Evolutionary conservation across 176 grass and related monocot genomes (phyloP).

Genomic region (Aegilops umbellulata): DNA sequence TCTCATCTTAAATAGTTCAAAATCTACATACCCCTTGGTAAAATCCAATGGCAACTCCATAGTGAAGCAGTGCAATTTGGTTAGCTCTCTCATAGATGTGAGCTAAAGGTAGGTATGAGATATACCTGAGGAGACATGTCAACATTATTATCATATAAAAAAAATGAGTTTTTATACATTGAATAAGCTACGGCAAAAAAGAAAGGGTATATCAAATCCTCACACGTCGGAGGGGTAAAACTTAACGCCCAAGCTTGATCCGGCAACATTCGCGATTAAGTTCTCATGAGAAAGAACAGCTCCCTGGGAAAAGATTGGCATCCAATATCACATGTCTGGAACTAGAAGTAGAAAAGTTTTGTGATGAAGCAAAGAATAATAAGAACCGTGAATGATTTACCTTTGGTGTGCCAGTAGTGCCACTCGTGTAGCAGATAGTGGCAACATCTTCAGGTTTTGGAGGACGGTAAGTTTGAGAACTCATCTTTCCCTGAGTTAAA

Average conservation of each 20-base stretch:
- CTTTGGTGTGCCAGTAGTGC: constrained; percentile 95
- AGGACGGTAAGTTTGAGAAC: constrained; percentile 63
- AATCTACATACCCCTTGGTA: constrained; percentile 87
- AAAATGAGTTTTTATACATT: constrained; percentile 7
- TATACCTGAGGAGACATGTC: constrained; percentile 48
- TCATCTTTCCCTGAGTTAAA: constrained; percentile 59
- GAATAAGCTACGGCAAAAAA: background rate
- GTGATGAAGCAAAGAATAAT: constrained; percentile 8
- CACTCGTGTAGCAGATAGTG: constrained; percentile 97
- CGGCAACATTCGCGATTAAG: constrained; percentile 90
- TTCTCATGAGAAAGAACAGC: constrained; percentile 83
- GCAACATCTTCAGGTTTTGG: constrained; percentile 90
- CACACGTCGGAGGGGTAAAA: constrained; percentile 88
- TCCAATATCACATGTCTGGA: constrained; percentile 19
- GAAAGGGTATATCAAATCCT: constrained; percentile 36
- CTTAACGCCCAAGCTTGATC: constrained; percentile 43
- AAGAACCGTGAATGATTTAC: constrained; percentile 30
- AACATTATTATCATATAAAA: background rate
- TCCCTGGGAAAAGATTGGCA: constrained; percentile 61
- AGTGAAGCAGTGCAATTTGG: constrained; percentile 69
- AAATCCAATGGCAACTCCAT: constrained; percentile 83
- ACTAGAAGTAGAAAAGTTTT: background rate
- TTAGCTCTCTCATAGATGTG: constrained; percentile 91
- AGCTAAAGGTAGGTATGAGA: constrained; percentile 91
- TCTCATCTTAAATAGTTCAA: constrained; percentile 10